phyloP scores from a whole-genome alignment of 2,329 filamentous ascomycete species.

The Pestalotiopsis sp. region DNA sequence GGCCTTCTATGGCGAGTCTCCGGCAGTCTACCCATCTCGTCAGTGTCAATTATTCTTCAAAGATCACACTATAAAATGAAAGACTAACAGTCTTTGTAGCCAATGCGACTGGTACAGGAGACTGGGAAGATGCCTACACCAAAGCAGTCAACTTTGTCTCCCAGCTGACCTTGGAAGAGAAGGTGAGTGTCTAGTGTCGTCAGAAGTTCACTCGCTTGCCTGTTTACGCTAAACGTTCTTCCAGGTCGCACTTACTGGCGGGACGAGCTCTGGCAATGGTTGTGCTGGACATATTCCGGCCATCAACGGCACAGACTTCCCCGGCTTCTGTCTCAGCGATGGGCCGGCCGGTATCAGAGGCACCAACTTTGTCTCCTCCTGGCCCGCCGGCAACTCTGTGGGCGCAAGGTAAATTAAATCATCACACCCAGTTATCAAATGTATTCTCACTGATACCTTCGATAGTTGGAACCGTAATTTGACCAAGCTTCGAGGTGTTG shows the following conservation, averaged over 20 bases:
- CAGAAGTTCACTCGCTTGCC: neutral
- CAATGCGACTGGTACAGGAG: neutral
- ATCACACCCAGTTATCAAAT: neutral
- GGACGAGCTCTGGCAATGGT: constrained; percentile 16
- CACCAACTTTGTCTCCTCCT: constrained; percentile 44
- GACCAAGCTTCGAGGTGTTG: constrained; percentile 67
- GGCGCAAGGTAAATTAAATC: constrained; percentile 34
- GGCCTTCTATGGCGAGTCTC: constrained; percentile 1
- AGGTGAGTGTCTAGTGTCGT: neutral
- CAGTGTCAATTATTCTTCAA: neutral
- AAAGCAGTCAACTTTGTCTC: constrained; percentile 7
- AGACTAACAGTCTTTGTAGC: neutral
- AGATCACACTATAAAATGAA: neutral
- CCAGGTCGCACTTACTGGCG: constrained; percentile 6
- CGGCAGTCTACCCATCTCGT: constrained; percentile 2
- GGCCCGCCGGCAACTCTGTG: constrained; percentile 62
- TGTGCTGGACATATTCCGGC: constrained; percentile 46
- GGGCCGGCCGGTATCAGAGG: constrained; percentile 31
- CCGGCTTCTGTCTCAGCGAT: constrained; percentile 42
- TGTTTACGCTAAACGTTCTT: neutral
- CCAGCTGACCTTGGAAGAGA: constrained; percentile 11
- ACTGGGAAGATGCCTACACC: constrained; percentile 9
- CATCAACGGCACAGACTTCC: constrained; percentile 41
- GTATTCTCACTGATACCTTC: neutral
- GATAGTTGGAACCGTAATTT: constrained; percentile 70